Base-by-base conservation (phyloP, 2,329 filamentous ascomycete species). In the Apiospora koreana region DNA sequence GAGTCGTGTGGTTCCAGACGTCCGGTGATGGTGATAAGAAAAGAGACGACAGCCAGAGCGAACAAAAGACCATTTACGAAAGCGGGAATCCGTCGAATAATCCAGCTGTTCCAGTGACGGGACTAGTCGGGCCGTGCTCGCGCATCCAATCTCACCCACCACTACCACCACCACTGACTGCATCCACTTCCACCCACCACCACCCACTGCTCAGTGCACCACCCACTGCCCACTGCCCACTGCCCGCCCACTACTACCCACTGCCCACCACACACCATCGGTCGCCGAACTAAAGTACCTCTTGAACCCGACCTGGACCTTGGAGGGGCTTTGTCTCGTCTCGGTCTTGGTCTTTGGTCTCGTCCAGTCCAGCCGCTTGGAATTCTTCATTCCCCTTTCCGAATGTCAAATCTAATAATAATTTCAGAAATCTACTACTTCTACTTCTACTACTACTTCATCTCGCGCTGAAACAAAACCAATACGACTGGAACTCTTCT, bases 301-400 rank as follows among this genome's bases (percentile, higher is more conserved):
- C n/a, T 9, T 42, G 50, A 62, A 23, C 48, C 31, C 28, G 48
- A 54, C 50, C 50, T 62, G 28, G 54, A 31, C 21, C 54, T 38
- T 62, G 54, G 54, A 62, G 54, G 54, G 54, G 54, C 50, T 62
- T 62, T 62, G 54, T 35, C 54, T 62, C 54, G 54, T 35, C 54
- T 62, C 54, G 54, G 54, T 35, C 54, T 62, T 38, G 50, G 50
- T 58, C 50, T 58, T 35, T 58, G 54, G 54, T 62, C 54, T 62
- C 54, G 54, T 62, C 54, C 14, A 35, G 54, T 6, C 54, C 54
- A 62, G 54, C 54, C 54, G 54, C 54, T 38, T 38, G 54, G 31
- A 62, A 62, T 62, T 62, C 31, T 31, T 62, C 54, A 62, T 38
- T 62, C 54, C 54, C 50, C 54, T 18, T 38, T 38, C 31, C 28